Evolutionary conservation across 2,329 filamentous ascomycete species (phyloP).

Genomic region (Diaporthe citrichinensis): DNA sequence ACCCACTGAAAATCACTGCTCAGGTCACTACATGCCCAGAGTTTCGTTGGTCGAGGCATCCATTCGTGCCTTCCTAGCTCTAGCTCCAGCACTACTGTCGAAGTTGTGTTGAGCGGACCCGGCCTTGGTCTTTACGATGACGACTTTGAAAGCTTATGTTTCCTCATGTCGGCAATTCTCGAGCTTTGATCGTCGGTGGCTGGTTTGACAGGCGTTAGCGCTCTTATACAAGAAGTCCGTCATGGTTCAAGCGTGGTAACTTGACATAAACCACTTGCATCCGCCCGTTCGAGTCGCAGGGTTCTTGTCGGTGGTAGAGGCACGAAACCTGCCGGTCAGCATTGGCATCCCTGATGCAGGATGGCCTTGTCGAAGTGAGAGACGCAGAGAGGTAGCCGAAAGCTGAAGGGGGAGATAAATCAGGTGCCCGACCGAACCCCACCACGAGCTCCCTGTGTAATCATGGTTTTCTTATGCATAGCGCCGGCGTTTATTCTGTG

Average conservation of each 20-base stretch:
- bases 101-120: neutral
- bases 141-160: neutral
- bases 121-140: neutral
- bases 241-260: neutral
- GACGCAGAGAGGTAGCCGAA: neutral
- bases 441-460: neutral
- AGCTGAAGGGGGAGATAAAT: neutral
- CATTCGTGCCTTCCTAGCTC: neutral
- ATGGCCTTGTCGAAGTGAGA: neutral
- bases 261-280: neutral
- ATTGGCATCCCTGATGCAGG: neutral
- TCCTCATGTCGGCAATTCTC: neutral
- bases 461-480: slow-evolving; percentile 15
- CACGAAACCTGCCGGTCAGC: neutral
- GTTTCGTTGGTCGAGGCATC: neutral
- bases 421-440: neutral
- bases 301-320: neutral
- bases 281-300: neutral
- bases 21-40: neutral
- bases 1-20: neutral
- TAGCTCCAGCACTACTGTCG: neutral
- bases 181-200: neutral
- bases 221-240: neutral
- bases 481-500: slow-evolving; percentile 16
- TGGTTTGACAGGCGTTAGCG: neutral